Percentiles rank a stretch among this genome's conserved stretches.
phyloP scores from a whole-genome alignment of 106 monocot genomes.

The Acanthochlamys bracteata region DNA sequence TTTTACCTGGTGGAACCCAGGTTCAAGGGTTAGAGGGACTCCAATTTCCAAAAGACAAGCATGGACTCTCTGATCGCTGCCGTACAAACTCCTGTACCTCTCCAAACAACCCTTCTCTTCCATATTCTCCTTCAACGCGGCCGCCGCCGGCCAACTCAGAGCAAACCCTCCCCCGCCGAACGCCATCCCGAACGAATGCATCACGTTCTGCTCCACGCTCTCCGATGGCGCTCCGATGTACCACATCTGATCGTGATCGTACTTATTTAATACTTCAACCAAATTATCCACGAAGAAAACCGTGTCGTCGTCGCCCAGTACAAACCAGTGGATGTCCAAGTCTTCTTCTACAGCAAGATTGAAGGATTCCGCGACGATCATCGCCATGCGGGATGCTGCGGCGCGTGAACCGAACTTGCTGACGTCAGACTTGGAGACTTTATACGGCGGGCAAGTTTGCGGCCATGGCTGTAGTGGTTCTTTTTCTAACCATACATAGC shows the following conservation, averaged over 20 bases:
- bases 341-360: conserved; percentile 6
- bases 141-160: conserved; percentile 46
- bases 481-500: conserved; percentile 64
- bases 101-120: conserved; percentile 52
- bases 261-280: conserved; percentile 23
- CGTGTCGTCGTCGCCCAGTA: conserved; percentile 11
- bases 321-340: conserved; percentile 1
- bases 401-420: conserved; percentile 27
- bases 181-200: conserved; percentile 60
- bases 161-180: conserved; percentile 73
- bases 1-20: conserved; percentile 55
- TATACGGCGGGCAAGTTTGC: conserved; percentile 41
- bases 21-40: conserved; percentile 45
- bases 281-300: conserved; percentile 43
- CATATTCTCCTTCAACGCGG: conserved; percentile 29
- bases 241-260: conserved; percentile 54
- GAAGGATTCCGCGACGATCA: conserved; percentile 40
- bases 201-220: conserved; percentile 58
- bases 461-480: conserved; percentile 22
- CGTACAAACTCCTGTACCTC: conserved; percentile 55
- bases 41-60: conserved; percentile 78
- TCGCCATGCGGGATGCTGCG: conserved; percentile 54
- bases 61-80: conserved; percentile 64
- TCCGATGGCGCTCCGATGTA: conserved; percentile 58
- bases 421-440: conserved; percentile 36